Conservation (phyloP, 2,329 filamentous ascomycete genomes). For the Curvularia sp. region DNA sequence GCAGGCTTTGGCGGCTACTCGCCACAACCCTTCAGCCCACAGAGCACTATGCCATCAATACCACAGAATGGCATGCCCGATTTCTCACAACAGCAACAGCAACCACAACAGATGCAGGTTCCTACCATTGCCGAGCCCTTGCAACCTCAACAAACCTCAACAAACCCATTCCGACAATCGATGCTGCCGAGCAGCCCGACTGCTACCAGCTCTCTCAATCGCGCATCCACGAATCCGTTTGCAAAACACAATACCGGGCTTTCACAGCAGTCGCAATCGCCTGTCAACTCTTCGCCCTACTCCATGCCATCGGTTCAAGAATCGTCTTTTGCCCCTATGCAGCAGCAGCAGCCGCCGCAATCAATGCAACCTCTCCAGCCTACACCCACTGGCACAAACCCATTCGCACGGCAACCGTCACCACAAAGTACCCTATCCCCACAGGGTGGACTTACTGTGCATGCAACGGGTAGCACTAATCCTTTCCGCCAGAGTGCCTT, state of each 20-base stretch:
- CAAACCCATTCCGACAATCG: constrained; percentile 94
- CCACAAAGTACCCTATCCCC: constrained; percentile 46
- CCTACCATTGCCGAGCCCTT: constrained; percentile 51
- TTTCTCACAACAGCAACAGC: constrained; percentile 52
- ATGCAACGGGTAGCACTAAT: constrained; percentile 88
- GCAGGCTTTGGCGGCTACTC: constrained; percentile 86
- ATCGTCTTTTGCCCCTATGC: constrained; percentile 46
- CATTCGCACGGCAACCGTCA: constrained; percentile 67
- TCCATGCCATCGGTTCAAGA: constrained; percentile 38
- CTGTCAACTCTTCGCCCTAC: constrained; percentile 38
- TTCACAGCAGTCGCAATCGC: constrained; percentile 37
- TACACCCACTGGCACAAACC: constrained; percentile 74
- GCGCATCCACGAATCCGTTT: constrained; percentile 86
- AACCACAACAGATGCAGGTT: constrained; percentile 31
- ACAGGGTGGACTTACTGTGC: constrained; percentile 62
- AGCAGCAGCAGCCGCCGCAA: constrained; percentile 48
- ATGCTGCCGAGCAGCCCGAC: constrained; percentile 66
- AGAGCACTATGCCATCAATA: constrained; percentile 55
- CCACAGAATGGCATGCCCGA: constrained; percentile 58
- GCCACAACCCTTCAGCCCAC: constrained; percentile 64
- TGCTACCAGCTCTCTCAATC: constrained; percentile 53
- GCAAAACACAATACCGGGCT: constrained; percentile 65
- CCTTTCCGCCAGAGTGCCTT: constrained; percentile 93
- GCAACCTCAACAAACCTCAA: constrained; percentile 76
- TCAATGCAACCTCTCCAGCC: constrained; percentile 53